phyloP scores from a whole-genome alignment of 192 early-diverging fungal genomes.

The Podila minutissima region DNA sequence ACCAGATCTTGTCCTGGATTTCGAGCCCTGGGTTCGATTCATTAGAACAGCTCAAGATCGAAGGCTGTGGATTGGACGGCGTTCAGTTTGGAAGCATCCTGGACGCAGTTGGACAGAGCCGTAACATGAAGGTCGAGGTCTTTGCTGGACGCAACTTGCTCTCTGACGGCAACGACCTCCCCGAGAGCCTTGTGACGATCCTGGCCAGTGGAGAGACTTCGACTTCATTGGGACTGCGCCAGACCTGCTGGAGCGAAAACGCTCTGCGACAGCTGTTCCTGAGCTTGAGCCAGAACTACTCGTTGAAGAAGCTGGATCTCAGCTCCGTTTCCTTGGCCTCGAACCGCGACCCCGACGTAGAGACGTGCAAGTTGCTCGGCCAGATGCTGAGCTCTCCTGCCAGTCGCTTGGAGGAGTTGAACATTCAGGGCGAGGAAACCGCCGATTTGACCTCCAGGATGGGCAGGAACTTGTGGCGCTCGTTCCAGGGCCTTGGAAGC shows the following conservation, averaged over 20 bases:
- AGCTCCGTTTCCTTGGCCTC: slow-evolving; percentile 44
- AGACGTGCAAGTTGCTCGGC: slow-evolving; percentile 52
- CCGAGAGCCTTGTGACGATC: slow-evolving; percentile 51
- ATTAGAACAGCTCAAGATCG: slow-evolving; percentile 42
- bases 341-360: slow-evolving; percentile 37
- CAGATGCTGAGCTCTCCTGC: slow-evolving; percentile 44
- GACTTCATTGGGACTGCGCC: slow-evolving; percentile 48
- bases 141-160: slow-evolving; percentile 52
- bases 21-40: slow-evolving; percentile 40
- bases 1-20: slow-evolving; percentile 39
- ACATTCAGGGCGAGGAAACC: slow-evolving; percentile 40
- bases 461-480: slow-evolving; percentile 45
- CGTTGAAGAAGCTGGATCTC: slow-evolving; percentile 52
- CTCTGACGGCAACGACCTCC: slow-evolving; percentile 45
- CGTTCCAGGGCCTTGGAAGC: slow-evolving; percentile 31
- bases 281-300: slow-evolving; percentile 52
- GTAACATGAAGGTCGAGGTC: slow-evolving; percentile 50
- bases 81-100: slow-evolving; percentile 51
- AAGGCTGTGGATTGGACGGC: slow-evolving; percentile 55
- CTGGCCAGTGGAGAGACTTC: slow-evolving; percentile 52
- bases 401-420: slow-evolving; percentile 48
- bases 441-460: slow-evolving; percentile 29
- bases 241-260: slow-evolving; percentile 59
- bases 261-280: slow-evolving; percentile 57
- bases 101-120: slow-evolving; percentile 44